Evolutionary conservation across 176 grass and related monocot genomes (phyloP), one percentile per base, ranked within the genome.

Genomic region (Bromus sterilis): DNA sequence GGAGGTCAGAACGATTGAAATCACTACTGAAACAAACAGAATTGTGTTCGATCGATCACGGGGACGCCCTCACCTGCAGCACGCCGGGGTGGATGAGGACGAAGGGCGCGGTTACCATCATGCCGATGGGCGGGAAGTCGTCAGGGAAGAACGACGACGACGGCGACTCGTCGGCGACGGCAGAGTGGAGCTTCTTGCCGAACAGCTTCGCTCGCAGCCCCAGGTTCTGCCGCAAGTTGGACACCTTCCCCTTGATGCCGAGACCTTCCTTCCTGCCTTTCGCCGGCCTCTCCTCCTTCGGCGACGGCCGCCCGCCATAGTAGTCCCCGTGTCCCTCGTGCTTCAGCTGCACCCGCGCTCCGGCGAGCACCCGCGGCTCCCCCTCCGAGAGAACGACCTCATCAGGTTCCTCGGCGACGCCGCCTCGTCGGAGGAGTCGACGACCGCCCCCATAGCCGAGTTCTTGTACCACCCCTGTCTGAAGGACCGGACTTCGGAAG

Each of bases 381-480:
- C 93, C 95, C 78, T 95, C 92, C 48, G 84, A 78, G 95, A 98
- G 80, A 89, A 86, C 29, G 95, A 98, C 76, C 95, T 91, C 77
- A 93, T 44, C 2, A 98, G 86, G 61, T 92, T 94, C 32, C 86
- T 93, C 11, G 92, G 92, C 10, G 92, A 91, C 16, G 42, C 85
- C 0, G 60, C 40, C 29, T 76, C 84, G 33, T 36, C 33, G 9
- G 16, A 35, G 2, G 66, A 80, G 26, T 94, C 72, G 4, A 29
- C n/a, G 2, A 23, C 16, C 11, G 40, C 46, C 2, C 46, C 48
- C 56, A 39, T 35, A 9, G 81, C 33, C 1, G 86, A 77, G 4
- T 49, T 32, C 66, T 65, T 83, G 80, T 29, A 36, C 8, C 51
- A 76, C 20, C 78, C 81, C 71, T n/a, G n/a, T n/a, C n/a, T n/a